Evolutionary conservation across 352 stramenopile genomes (phyloP), one percentile per base, ranked within the genome.

Genomic region (Phytopythium boreale): DNA sequence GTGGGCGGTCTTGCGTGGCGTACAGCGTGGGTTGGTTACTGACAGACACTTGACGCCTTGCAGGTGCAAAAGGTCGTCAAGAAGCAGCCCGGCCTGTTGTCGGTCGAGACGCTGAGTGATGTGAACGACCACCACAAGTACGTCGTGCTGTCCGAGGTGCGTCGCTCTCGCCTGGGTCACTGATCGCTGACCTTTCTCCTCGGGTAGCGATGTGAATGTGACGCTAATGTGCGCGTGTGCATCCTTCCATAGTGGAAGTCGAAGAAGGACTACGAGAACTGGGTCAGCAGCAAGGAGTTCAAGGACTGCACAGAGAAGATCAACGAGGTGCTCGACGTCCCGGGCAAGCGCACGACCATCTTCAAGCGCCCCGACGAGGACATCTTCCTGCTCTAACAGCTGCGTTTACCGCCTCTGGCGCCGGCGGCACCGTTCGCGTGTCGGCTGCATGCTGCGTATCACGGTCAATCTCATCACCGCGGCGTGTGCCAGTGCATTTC

Each of bases 111-210:
- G 55, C 71, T 95, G 66, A 87, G 80, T 60, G 87, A 95, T 44
- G 66, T 89, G 59, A 84, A 91, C 59, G 80, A 95, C 57, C 87
- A 95, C 67, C 87, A 95, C 72, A 95, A 93, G 75, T 95, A 93
- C 62, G 83, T 95, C 29, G 76, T 95, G 58, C 61, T 95, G 29
- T 95, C 87, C 1, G 83, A 95, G 80, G 86, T 94, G 59, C 55
- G 64, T 34, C 10, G 37, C 24, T 22, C 34, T 36, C 19, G 31
- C 43, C 2, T 43, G 34, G 2, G 27, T 36, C 31, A 1, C 41
- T 39, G 34, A 7, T 39, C 7, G 10, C 11, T 7, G 7, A 14
- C 11, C 34, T 39, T 39, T 39, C 10, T 10, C 10, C 34, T 39
- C 10, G 31, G 8, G 8, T 3, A 36, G 31, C 8, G 31, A 36